Conservation (phyloP, 164 flowering plant genomes). For the Dillenia suffruticosa region DNA sequence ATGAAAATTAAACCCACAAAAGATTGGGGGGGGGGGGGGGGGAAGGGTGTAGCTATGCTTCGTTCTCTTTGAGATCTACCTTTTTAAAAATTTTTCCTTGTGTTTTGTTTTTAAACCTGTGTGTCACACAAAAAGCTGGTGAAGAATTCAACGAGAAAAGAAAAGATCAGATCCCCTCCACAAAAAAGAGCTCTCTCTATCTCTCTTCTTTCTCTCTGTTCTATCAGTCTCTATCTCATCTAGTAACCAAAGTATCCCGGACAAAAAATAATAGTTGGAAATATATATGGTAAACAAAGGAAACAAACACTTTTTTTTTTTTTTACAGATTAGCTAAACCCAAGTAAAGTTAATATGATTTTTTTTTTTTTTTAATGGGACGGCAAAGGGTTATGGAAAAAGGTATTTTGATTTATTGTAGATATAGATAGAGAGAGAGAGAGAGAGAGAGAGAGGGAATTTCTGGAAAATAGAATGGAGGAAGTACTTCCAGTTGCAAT, state of each 20-base stretch:
- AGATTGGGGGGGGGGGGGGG: not conserved
- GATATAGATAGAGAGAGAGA: not conserved
- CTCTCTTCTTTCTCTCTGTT: not conserved
- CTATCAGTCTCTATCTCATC: constrained; percentile 10
- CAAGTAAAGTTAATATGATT: not conserved
- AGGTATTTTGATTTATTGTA: no score
- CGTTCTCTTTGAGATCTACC: constrained; percentile 1
- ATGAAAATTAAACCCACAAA: not conserved
- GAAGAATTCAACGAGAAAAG: constrained; percentile 38
- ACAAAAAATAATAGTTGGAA: not conserved
- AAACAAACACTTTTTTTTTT: not conserved
- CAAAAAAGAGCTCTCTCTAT: constrained; percentile 14
- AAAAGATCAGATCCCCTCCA: constrained; percentile 33
- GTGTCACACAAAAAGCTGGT: constrained; percentile 11
- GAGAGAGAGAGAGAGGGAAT: constrained; percentile 15
- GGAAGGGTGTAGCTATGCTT: not conserved
- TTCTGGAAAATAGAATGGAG: constrained; percentile 24
- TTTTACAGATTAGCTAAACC: not conserved
- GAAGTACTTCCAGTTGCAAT: constrained; percentile 30
- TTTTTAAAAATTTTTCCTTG: not conserved
- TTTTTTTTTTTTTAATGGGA: not conserved
- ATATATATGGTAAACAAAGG: no score
- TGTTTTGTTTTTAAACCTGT: no score
- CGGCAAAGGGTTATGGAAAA: no score
- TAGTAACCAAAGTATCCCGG: not conserved